These are phyloP conservation scores for Brettanomyces sp. DNA, from an alignment of 805 yeast species.

Conservation along the genomic window DNA sequence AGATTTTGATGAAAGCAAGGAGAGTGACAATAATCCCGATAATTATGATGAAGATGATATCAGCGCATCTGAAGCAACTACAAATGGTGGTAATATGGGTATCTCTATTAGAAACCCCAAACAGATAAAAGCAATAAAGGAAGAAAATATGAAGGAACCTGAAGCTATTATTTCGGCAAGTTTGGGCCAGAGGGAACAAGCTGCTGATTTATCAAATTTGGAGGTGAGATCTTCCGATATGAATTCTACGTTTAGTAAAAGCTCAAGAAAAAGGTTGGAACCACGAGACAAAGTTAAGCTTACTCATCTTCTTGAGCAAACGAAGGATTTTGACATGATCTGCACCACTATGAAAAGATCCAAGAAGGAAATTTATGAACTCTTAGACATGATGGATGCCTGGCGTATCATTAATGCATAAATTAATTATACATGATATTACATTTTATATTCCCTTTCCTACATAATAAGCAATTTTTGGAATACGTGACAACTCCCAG, in stretches of 20 bases:
- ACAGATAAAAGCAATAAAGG: constrained; percentile 1
- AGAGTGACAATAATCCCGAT: constrained; percentile 12
- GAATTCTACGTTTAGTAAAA: constrained; percentile 2
- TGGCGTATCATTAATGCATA: constrained; percentile 35
- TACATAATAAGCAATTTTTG: too few species aligned
- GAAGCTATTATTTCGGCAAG: neutral
- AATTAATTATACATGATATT: neutral
- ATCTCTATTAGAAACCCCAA: neutral
- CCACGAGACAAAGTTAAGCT: constrained; percentile 27
- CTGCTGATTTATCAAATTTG: too few species aligned
- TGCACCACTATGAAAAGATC: constrained; percentile 62
- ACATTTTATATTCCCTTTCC: neutral
- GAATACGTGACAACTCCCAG: too few species aligned
- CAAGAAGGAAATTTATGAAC: constrained; percentile 41
- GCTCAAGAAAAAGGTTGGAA: constrained; percentile 13
- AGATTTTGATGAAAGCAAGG: neutral
- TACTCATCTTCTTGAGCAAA: constrained; percentile 37
- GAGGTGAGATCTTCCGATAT: neutral
- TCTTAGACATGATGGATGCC: constrained; percentile 36
- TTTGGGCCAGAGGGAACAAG: neutral
- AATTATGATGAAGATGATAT: constrained; percentile 5
- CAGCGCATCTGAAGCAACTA: neutral
- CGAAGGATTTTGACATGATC: constrained; percentile 52
- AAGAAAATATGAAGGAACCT: neutral
- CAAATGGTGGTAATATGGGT: neutral